phyloP scores from a whole-genome alignment of 1,284 basidiomycete species.

The Paramarasmius palmivorus region DNA sequence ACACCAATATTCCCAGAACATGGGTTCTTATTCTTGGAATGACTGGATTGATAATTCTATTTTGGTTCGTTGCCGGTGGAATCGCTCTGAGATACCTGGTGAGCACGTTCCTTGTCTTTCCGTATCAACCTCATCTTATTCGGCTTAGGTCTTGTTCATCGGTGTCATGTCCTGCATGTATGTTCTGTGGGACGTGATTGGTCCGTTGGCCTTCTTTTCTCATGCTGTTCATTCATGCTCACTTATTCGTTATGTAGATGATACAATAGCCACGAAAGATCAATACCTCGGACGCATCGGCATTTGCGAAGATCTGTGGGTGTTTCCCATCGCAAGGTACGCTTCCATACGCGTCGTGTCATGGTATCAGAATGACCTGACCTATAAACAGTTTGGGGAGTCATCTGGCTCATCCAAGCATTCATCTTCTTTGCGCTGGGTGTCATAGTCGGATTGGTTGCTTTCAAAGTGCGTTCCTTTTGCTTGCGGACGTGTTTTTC shows the following conservation, averaged over 20 bases:
- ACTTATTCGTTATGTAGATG: slow-evolving; percentile 50
- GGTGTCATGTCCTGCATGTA: slow-evolving; percentile 96
- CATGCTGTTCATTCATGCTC: neutral
- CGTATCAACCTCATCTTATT: slow-evolving; percentile 12
- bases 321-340: slow-evolving; percentile 72
- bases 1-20: no score
- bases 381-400: slow-evolving; percentile 68
- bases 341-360: slow-evolving; percentile 4
- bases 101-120: slow-evolving; percentile 21
- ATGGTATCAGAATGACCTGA: slow-evolving; percentile 1
- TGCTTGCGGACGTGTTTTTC: neutral
- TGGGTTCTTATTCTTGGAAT: slow-evolving; percentile 78
- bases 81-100: slow-evolving; percentile 75
- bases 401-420: slow-evolving; percentile 87
- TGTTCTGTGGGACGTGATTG: slow-evolving; percentile 84
- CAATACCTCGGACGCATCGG: slow-evolving; percentile 89
- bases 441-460: slow-evolving; percentile 81
- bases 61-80: slow-evolving; percentile 83
- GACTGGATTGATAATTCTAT: slow-evolving; percentile 72
- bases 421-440: slow-evolving; percentile 82
- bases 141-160: slow-evolving; percentile 79
- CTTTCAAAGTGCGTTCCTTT: slow-evolving; percentile 69
- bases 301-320: slow-evolving; percentile 87
- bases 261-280: slow-evolving; percentile 90
- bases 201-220: slow-evolving; percentile 36